Evolutionary conservation across 257 asterid genomes (phyloP), one percentile per base, ranked within the genome.

Genomic region (Nyctanthes arbortristis): DNA sequence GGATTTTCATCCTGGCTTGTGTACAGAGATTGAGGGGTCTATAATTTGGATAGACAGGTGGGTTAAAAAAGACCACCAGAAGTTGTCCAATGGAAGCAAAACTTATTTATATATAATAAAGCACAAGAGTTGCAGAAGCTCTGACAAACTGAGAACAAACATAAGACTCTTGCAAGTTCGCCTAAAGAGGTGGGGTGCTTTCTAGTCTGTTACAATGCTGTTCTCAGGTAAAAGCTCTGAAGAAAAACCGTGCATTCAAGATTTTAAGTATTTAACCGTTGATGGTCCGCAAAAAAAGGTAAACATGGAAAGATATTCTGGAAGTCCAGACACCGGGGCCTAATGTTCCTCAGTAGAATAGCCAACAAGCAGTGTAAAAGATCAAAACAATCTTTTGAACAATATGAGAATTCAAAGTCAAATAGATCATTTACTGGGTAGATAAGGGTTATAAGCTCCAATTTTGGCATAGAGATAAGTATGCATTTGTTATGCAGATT

Each of bases 211-310:
- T 58, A 31, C n/a, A 62, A 10, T 33, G 35, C 24, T 39, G 29
- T 9, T 56, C 33, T 39, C 39, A 25, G 66, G 40, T 63, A 39
- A 32, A 74, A 61, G 32, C 68, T 31, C 60, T 47, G 29, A 14
- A 49, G 73, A 70, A 57, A 70, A 64, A 18, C 6, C 35, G 47
- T 22, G 4, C 29, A 63, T 55, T 62, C 57, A 27, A 74, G 66
- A 62, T 27, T 47, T 56, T 47, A 29, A 28, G 45, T 22, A 2
- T 30, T 56, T 47, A 29, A 28, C 57, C 29, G 2, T 30, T 34
- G 25, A 55, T 62, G 30, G 34, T 32, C 55, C 33, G 25, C 20
- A 47, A 39, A 63, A 25, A 34, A 55, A 37, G 8, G 30, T 27
- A 63, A 39, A 30, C 65, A 59, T 16, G 16, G 24, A 43, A 30